Conservation (phyloP, 306 rosid species). For the Pueraria montana region DNA sequence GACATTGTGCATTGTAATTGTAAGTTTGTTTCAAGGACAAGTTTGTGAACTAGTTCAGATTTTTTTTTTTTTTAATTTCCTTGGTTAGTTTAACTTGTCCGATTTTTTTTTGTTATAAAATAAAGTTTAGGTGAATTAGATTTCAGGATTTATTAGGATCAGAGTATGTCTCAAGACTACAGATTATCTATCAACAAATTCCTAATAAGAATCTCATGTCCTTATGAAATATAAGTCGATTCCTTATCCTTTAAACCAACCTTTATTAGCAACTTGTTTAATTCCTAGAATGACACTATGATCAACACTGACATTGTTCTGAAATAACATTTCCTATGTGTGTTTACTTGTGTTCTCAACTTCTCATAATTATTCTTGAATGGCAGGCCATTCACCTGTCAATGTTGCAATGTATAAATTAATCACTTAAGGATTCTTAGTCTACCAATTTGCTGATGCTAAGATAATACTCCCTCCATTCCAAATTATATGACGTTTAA, state of each 20-base stretch:
- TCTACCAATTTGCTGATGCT: background rate
- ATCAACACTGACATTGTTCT: constrained; percentile 48
- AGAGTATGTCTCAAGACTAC: no score
- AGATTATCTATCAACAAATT: no score
- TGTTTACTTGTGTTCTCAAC: constrained; percentile 40
- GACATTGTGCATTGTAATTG: constrained; percentile 41
- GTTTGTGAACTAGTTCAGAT: constrained; percentile 57
- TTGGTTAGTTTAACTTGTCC: constrained; percentile 50
- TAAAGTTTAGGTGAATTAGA: no score
- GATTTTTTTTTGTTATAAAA: no score
- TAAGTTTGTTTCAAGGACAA: constrained; percentile 53
- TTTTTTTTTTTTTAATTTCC: constrained; percentile 34
- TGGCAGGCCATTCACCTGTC: background rate
- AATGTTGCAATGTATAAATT: background rate
- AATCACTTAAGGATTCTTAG: background rate
- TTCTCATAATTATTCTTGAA: constrained; percentile 30
- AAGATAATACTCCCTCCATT: background rate
- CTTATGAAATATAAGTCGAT: no score
- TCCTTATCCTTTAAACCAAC: no score
- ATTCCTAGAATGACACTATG: constrained; percentile 43
- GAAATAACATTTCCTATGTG: constrained; percentile 27
- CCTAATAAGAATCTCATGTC: no score
- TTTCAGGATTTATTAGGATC: no score
- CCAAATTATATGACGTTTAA: no score
- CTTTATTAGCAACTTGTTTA: no score